A percentile compares a stretch with the other conserved stretches of the same genome.
Conservation (phyloP, 2,329 filamentous ascomycete genomes). For the Ophiostoma australiae region DNA sequence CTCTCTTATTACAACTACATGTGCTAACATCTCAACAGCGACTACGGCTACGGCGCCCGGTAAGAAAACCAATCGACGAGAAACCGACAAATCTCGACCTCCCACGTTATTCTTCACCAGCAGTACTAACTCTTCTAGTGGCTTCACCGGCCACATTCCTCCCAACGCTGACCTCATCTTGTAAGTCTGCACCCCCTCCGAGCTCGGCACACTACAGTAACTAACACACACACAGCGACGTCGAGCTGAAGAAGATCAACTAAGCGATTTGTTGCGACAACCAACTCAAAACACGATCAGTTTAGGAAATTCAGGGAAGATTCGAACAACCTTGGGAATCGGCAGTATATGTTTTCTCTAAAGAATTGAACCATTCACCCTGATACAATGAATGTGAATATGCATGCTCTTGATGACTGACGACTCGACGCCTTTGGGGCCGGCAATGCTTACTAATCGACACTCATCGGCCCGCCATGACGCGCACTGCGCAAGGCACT, state of each 20-base stretch:
- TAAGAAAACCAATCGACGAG: conserved; percentile 38
- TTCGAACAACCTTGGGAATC: background rate
- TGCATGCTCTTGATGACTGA: no score
- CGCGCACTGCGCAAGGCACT: background rate
- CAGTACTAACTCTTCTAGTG: conserved; percentile 45
- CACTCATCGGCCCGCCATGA: background rate
- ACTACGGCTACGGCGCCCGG: conserved; percentile 60
- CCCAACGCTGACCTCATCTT: conserved; percentile 72
- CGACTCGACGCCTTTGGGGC: background rate
- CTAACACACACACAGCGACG: conserved; percentile 33
- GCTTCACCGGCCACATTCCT: conserved; percentile 75
- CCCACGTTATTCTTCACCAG: background rate
- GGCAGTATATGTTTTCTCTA: background rate
- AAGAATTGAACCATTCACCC: background rate
- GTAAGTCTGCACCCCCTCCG: conserved; percentile 49
- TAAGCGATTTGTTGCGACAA: conserved; percentile 24
- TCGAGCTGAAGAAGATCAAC: conserved; percentile 34
- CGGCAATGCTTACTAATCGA: background rate
- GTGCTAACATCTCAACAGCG: conserved; percentile 34
- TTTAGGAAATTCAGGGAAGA: background rate
- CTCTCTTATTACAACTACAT: background rate
- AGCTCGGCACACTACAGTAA: background rate
- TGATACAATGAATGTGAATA: background rate
- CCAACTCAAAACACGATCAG: background rate
- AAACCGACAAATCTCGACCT: background rate